Evolutionary conservation across 805 yeast genomes (phyloP).

Genomic region (Debaryomyces castellii): DNA sequence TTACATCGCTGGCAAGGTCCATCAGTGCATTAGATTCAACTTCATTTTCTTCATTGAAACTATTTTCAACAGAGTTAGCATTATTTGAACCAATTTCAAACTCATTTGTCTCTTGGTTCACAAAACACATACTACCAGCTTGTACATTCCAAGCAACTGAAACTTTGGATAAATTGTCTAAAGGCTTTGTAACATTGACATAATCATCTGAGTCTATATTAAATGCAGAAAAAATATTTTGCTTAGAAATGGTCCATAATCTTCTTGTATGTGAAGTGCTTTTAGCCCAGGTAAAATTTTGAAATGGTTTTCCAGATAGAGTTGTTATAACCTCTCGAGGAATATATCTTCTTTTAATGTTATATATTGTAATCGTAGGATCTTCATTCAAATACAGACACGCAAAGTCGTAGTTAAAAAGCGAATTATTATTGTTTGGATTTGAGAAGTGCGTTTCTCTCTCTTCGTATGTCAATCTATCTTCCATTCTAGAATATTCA

Average conservation of each 20-base stretch:
- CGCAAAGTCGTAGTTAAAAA: conserved; percentile 67
- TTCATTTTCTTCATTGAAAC: neutral
- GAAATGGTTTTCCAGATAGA: conserved; percentile 41
- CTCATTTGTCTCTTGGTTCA: conserved; percentile 49
- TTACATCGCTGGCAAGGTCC: neutral
- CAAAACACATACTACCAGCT: conserved; percentile 47
- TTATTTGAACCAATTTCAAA: conserved; percentile 24
- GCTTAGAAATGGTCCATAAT: conserved; percentile 42
- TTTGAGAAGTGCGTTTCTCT: conserved; percentile 16
- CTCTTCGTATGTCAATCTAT: conserved; percentile 18
- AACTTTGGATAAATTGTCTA: conserved; percentile 52
- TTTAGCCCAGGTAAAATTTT: conserved; percentile 43
- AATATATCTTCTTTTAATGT: conserved; percentile 65
- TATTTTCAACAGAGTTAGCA: neutral
- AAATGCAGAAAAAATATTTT: conserved; percentile 36
- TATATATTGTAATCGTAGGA: conserved; percentile 67
- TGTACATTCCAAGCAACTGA: conserved; percentile 61
- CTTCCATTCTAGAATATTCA: conserved; percentile 17
- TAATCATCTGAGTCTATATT: conserved; percentile 24
- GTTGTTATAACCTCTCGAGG: conserved; percentile 69
- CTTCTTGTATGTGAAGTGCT: conserved; percentile 19
- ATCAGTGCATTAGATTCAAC: neutral
- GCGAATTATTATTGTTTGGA: conserved; percentile 17
- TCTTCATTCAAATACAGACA: conserved; percentile 73
- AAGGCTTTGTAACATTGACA: conserved; percentile 30